Percentiles rank a stretch among this genome's conserved stretches.
Conservation (phyloP, 441 rosid genomes). For the Cnidoscolus chayamansa region DNA sequence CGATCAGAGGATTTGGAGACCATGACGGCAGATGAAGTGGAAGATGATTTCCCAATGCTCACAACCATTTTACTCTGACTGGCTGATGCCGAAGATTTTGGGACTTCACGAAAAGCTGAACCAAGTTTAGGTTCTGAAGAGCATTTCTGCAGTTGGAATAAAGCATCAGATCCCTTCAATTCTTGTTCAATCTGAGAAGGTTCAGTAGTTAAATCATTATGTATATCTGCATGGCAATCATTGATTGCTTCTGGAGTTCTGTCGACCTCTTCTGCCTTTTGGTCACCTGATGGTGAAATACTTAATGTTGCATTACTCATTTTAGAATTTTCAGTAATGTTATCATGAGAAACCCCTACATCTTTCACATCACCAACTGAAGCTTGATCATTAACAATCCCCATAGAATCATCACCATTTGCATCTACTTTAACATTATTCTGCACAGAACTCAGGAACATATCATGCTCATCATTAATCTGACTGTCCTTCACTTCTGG, state of each 20-base stretch:
- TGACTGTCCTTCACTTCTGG: slow-evolving; percentile 33
- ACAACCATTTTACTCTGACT: slow-evolving; percentile 41
- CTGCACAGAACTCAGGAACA: slow-evolving; percentile 27
- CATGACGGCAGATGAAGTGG: slow-evolving; percentile 32
- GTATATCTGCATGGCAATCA: slow-evolving; percentile 36
- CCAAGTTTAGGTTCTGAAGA: slow-evolving; percentile 39
- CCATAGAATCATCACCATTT: slow-evolving; percentile 30
- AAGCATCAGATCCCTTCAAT: slow-evolving; percentile 32
- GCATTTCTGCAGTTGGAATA: slow-evolving; percentile 32
- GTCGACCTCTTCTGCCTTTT: slow-evolving; percentile 36
- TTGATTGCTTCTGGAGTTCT: slow-evolving; percentile 37
- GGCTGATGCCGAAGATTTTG: slow-evolving; percentile 32
- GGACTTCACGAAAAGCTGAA: slow-evolving; percentile 34
- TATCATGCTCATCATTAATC: slow-evolving; percentile 28
- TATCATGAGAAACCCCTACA: slow-evolving; percentile 26
- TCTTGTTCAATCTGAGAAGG: slow-evolving; percentile 35
- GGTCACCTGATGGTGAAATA: slow-evolving; percentile 34
- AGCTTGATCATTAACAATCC: slow-evolving; percentile 28
- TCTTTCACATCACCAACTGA: slow-evolving; percentile 37
- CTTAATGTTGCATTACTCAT: slow-evolving; percentile 28
- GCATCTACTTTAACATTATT: slow-evolving; percentile 33
- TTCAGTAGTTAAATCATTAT: slow-evolving; percentile 26
- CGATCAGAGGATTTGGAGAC: slow-evolving; percentile 36
- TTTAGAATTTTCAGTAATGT: slow-evolving; percentile 34
- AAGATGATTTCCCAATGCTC: slow-evolving; percentile 43